Evolutionary conservation across 2,329 filamentous ascomycete species (phyloP).

Genomic region (Aspergillus cejpii): DNA sequence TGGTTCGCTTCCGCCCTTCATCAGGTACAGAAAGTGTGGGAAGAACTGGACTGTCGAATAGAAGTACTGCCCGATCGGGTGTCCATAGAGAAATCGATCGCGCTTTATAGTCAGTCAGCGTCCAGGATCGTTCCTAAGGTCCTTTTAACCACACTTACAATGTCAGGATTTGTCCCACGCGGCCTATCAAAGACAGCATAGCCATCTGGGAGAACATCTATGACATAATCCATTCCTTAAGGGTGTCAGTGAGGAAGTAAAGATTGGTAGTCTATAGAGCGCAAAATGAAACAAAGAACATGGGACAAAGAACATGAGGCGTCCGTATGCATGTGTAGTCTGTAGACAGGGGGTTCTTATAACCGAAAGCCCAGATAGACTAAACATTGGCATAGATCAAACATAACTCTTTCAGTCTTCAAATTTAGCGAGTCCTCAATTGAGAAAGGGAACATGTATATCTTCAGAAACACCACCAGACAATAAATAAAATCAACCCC

Average conservation of each 20-base stretch:
- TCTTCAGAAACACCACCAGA: no score
- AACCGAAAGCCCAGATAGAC: no score
- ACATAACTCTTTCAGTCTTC: no score
- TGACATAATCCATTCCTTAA: constrained; percentile 45
- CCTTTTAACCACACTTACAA: constrained; percentile 23
- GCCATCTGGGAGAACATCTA: constrained; percentile 50
- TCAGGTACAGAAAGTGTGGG: constrained; percentile 52
- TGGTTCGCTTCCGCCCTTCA: constrained; percentile 41
- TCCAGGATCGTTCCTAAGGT: background rate
- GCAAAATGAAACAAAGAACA: background rate
- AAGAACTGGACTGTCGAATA: constrained; percentile 51
- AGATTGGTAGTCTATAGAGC: background rate
- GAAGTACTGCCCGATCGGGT: constrained; percentile 47
- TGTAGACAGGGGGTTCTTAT: no score
- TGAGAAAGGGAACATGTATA: no score
- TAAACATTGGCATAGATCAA: no score
- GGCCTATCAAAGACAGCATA: constrained; percentile 49
- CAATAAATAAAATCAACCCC: no score
- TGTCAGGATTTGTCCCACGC: constrained; percentile 33
- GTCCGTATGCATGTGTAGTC: no score
- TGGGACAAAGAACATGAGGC: background rate
- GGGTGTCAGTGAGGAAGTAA: no score
- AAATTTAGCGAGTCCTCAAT: no score
- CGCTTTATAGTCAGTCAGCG: constrained; percentile 25
- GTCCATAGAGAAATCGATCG: constrained; percentile 54